Conservation (phyloP, 805 yeast genomes). For the Hanseniaspora taiwanica region DNA sequence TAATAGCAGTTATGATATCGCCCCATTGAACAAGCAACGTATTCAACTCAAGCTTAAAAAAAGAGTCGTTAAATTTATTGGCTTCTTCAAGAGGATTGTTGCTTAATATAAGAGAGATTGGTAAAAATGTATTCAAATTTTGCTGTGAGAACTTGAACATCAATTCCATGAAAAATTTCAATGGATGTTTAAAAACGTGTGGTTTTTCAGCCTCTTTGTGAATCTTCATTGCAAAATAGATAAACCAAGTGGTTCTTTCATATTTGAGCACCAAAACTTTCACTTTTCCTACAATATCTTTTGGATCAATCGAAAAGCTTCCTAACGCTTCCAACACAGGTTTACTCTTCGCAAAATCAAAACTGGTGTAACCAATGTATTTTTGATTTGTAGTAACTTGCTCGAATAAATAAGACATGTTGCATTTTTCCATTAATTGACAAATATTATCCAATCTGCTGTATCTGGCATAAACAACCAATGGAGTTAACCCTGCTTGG, state of each 20-base stretch:
- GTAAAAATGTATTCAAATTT: constrained; percentile 14
- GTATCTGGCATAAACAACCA: constrained; percentile 58
- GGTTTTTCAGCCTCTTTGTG: not conserved
- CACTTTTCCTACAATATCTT: constrained; percentile 8
- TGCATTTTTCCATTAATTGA: constrained; percentile 32
- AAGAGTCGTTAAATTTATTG: not conserved
- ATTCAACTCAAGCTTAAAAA: not conserved
- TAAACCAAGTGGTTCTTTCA: constrained; percentile 14
- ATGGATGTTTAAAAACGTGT: constrained; percentile 7
- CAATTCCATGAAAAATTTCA: constrained; percentile 12
- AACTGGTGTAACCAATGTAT: constrained; percentile 23
- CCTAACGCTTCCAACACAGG: constrained; percentile 11
- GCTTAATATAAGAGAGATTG: constrained; percentile 9
- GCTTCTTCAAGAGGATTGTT: constrained; percentile 3
- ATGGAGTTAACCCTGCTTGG: constrained; percentile 46
- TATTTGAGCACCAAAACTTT: constrained; percentile 11
- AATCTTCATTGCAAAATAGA: constrained; percentile 6
- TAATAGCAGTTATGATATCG: not conserved
- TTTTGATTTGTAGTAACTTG: constrained; percentile 17
- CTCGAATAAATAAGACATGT: constrained; percentile 30
- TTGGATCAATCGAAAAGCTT: constrained; percentile 5
- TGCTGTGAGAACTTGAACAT: constrained; percentile 9
- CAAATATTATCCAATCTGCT: constrained; percentile 48
- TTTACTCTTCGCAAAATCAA: constrained; percentile 34
- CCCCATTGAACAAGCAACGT: not conserved